Percentiles rank a stretch among this genome's conserved stretches.
Evolutionary conservation across 1,139 yeast genomes (phyloP).

Genomic region (Hansenula anomala): DNA sequence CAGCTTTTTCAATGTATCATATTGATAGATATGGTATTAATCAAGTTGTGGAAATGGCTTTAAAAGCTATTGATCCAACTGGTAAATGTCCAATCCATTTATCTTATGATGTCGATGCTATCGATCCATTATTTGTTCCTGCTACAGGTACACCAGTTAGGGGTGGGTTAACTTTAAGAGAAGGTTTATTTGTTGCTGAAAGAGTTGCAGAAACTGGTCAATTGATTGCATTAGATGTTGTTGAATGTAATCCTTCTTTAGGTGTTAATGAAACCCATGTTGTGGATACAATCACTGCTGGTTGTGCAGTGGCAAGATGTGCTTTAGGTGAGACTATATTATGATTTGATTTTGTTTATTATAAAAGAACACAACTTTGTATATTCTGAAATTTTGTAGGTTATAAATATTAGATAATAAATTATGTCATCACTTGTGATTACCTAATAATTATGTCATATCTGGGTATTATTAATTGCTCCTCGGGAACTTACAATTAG

Average conservation of each 20-base stretch:
- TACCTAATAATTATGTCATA: too few relatives aligned
- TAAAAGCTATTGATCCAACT: conserved; percentile 70
- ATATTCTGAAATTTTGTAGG: too few relatives aligned
- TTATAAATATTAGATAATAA: too few relatives aligned
- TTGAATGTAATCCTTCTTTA: conserved; percentile 88
- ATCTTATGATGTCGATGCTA: conserved; percentile 94
- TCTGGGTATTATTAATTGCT: too few relatives aligned
- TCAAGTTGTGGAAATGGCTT: conserved; percentile 87
- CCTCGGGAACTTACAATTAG: too few relatives aligned
- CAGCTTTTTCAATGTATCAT: conserved; percentile 95
- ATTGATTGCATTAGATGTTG: conserved; percentile 83
- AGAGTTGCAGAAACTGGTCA: conserved; percentile 87
- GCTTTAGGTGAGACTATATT: conserved; percentile 89
- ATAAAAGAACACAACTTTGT: too few relatives aligned
- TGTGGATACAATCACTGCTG: conserved; percentile 82
- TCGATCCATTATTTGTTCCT: conserved; percentile 91
- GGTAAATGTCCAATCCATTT: conserved; percentile 70
- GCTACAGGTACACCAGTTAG: conserved; percentile 98
- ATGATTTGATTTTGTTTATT: conserved; percentile 21
- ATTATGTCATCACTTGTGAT: too few relatives aligned
- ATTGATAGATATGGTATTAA: conserved; percentile 93
- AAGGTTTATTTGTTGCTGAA: conserved; percentile 89
- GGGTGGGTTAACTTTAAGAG: conserved; percentile 92
- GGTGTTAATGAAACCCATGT: conserved; percentile 78
- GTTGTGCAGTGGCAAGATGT: conserved; percentile 88